Evolutionary conservation across 768 basidiomycete species (phyloP).

Genomic region (Trametes meyenii): DNA sequence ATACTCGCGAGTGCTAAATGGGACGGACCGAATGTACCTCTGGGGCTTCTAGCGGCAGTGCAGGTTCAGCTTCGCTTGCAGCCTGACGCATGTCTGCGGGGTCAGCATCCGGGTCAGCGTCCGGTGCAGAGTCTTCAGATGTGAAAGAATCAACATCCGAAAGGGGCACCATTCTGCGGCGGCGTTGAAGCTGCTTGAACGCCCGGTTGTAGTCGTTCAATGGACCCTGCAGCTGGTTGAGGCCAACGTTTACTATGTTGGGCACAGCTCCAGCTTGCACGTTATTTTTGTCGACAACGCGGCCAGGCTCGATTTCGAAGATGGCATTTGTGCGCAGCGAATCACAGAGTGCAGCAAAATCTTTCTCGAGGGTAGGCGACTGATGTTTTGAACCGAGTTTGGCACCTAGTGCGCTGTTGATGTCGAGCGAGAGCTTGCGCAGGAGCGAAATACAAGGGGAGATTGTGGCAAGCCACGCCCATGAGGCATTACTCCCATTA

Average conservation of each 20-base stretch:
- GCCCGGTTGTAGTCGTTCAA: not conserved
- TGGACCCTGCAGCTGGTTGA: not conserved
- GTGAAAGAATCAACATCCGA: too few species aligned
- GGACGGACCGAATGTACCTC: too few species aligned
- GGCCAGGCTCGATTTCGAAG: not conserved
- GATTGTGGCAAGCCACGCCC: slow-evolving; percentile 39
- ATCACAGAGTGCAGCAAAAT: not conserved
- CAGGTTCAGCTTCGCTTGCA: too few species aligned
- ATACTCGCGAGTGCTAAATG: too few species aligned
- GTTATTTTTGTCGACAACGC: not conserved
- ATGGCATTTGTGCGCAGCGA: not conserved
- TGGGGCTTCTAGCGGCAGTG: too few species aligned
- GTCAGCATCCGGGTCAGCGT: too few species aligned
- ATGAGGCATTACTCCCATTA: slow-evolving; percentile 38
- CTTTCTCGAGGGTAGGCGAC: not conserved
- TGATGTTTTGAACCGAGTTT: not conserved
- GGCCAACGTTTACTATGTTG: not conserved
- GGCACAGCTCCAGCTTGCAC: not conserved
- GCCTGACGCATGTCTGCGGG: too few species aligned
- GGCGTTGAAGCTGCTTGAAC: not conserved
- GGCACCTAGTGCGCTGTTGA: not conserved
- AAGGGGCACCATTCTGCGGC: too few species aligned
- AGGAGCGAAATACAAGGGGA: slow-evolving; percentile 30
- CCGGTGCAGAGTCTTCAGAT: too few species aligned
- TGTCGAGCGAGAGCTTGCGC: not conserved